Evolutionary conservation across 2,329 filamentous ascomycete genomes (phyloP), one percentile per base, ranked within the genome.

Genomic region (Cercospora citrullina): DNA sequence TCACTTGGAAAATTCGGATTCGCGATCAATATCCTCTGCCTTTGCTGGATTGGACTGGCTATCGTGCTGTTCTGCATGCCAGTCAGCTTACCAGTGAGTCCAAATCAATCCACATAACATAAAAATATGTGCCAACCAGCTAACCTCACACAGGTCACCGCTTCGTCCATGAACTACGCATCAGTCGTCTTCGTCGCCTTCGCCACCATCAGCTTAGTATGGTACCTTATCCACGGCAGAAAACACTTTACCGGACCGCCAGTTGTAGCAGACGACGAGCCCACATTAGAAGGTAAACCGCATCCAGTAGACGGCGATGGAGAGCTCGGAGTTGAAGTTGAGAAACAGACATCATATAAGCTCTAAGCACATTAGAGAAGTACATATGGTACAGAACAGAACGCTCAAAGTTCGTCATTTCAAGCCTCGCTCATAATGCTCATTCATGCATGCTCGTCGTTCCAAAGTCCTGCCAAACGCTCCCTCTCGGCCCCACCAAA

Each of bases 41-140:
- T 93, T n/a, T 79, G 82, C 45, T 94, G 91, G 91, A 92, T 93
- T 67, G 78, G 82, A 33, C 82, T 94, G 18, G 86, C 90, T 1
- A 85, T 92, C 16, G 85, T 91, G 65, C 81, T 94, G 55, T 94
- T 93, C 81, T 93, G 90, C 77, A 91, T 94, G 89, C 91, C 83
- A 0, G 80, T 83, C 26, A 80, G 77, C 55, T 69, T 84, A 12
- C 80, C 82, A 0, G 80, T 72, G 48, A 66, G 68, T 66, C 23
- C 16, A 30, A 26, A 55, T 6, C 6, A 26, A 33, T 42, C n/a
- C n/a, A n/a, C n/a, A n/a, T n/a, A n/a, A n/a, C n/a, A n/a, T n/a
- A n/a, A n/a, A n/a, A n/a, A n/a, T n/a, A n/a, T n/a, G n/a, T n/a
- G n/a, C n/a, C n/a, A n/a, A n/a, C n/a, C 26, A 45, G 14, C 67